Evolutionary conservation across 2,329 filamentous ascomycete species (phyloP).

Genomic region (Penicillium sp.): DNA sequence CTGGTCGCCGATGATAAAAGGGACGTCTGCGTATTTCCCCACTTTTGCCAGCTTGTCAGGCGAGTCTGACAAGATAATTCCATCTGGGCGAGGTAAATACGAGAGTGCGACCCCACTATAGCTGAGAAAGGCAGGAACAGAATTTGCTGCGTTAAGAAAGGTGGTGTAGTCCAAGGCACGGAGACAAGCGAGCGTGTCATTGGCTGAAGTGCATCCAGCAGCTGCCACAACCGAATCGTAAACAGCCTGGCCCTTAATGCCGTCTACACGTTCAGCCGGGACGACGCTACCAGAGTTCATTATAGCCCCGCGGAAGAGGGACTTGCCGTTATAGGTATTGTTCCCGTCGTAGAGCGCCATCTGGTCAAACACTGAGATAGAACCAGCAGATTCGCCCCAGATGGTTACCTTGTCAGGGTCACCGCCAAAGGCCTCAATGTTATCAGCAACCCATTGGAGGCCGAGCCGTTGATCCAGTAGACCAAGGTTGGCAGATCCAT

Average conservation of each 20-base stretch:
- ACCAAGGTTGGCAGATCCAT: conserved; percentile 71
- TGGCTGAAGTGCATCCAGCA: conserved; percentile 48
- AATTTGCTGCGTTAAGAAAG: conserved; percentile 66
- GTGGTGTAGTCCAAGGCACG: conserved; percentile 50
- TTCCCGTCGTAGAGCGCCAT: conserved; percentile 74
- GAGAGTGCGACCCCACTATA: conserved; percentile 71
- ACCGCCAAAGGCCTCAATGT: conserved; percentile 76
- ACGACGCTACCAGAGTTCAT: conserved; percentile 72
- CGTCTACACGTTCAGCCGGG: conserved; percentile 66
- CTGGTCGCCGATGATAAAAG: conserved; percentile 71
- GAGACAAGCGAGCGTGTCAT: conserved; percentile 52
- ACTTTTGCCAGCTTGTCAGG: conserved; percentile 59
- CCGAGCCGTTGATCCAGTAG: conserved; percentile 72
- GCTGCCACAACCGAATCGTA: conserved; percentile 49
- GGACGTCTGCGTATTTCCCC: conserved; percentile 61
- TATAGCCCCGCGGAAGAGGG: conserved; percentile 74
- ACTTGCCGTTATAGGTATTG: conserved; percentile 71
- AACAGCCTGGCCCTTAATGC: conserved; percentile 64
- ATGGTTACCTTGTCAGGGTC: conserved; percentile 78
- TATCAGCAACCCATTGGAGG: conserved; percentile 75
- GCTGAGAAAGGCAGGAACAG: conserved; percentile 67
- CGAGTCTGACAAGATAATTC: conserved; percentile 61
- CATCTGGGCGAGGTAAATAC: conserved; percentile 75
- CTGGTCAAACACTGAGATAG: conserved; percentile 75
- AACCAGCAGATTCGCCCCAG: conserved; percentile 72